Evolutionary conservation across 345 rosid species (phyloP), one percentile per base, ranked within the genome.

Genomic region (Ailanthus altissimus): DNA sequence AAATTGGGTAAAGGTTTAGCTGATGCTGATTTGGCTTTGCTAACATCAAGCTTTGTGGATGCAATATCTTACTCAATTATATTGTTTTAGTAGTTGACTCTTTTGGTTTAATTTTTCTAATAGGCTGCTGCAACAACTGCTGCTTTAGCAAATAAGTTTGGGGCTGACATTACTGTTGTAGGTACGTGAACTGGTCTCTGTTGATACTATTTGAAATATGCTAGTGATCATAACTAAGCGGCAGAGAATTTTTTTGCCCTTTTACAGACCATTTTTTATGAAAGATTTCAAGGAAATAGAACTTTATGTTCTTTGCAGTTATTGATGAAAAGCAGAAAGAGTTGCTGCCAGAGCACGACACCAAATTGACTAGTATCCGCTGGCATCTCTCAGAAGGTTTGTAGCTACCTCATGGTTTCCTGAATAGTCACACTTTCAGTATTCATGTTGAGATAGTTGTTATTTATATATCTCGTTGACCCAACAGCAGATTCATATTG

Each of bases 131-230:
- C 98, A 70, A 93, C 98, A 64, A 82, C 91, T 58, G 88, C 98
- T 82, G 89, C 93, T 71, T 84, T 95, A 85, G 99, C 97, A 32
- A 93, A 89, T 72, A 93, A 90, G 82, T 92, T 92, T 78, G 97
- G 91, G 28, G 97, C 99, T 81, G 99, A 93, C 76, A 90, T 95
- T 73, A 93, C 99, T 1, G 98, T 95, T 69, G 99, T 93, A 38
- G 88, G 99, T 92, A 79, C 25, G 89, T 51, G 8, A n/a, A 64
- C 45, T 80, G 70, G n/a, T 74, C 36, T 80, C 32, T 28, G 21
- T 8, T 67, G 1, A 9, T 47, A 25, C 49, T 8, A 14, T 20
- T 75, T 56, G 32, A n/a, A 9, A 21, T 26, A 43, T 67, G 53
- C 18, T 9, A 64, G 23, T 45, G 53, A 57, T 58, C 61, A 57